Evolutionary conservation across 352 stramenopile species (phyloP).

Genomic region (Globisporangium perplexum): DNA sequence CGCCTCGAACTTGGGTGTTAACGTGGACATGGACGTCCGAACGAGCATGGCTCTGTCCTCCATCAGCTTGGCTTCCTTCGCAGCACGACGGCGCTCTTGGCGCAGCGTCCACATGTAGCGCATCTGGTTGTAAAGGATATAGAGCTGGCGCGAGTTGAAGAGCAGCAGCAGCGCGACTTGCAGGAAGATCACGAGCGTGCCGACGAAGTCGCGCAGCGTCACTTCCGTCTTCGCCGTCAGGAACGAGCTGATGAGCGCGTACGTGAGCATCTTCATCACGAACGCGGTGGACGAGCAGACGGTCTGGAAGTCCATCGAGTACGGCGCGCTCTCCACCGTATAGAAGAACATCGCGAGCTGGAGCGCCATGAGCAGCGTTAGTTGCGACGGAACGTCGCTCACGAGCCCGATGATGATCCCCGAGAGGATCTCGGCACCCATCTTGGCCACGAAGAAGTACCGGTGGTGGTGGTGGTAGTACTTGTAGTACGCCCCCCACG

Average conservation of each 20-base stretch:
- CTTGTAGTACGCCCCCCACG: constrained; percentile 79
- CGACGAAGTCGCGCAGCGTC: constrained; percentile 48
- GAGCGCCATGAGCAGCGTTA: constrained; percentile 63
- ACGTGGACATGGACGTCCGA: constrained; percentile 24
- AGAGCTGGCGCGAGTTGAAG: constrained; percentile 71
- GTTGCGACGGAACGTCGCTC: constrained; percentile 65
- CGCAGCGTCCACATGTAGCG: constrained; percentile 51
- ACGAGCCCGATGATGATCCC: constrained; percentile 70
- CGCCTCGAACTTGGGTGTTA: constrained; percentile 31
- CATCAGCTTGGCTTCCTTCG: constrained; percentile 19
- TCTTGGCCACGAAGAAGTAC: constrained; percentile 78
- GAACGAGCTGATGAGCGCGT: constrained; percentile 75
- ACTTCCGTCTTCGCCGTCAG: constrained; percentile 43
- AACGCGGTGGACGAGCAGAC: constrained; percentile 62
- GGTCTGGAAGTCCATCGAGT: constrained; percentile 71
- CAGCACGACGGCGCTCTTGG: constrained; percentile 25
- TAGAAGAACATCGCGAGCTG: constrained; percentile 75
- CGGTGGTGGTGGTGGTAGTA: constrained; percentile 58
- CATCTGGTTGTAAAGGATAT: constrained; percentile 77
- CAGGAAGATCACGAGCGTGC: constrained; percentile 58
- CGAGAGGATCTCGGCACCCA: constrained; percentile 69
- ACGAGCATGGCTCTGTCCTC: constrained; percentile 24
- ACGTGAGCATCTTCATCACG: constrained; percentile 82
- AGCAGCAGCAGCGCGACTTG: constrained; percentile 60
- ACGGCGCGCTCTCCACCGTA: constrained; percentile 54